phyloP scores from a whole-genome alignment of 768 basidiomycete genomes.

The Leccinum subgranulosum region DNA sequence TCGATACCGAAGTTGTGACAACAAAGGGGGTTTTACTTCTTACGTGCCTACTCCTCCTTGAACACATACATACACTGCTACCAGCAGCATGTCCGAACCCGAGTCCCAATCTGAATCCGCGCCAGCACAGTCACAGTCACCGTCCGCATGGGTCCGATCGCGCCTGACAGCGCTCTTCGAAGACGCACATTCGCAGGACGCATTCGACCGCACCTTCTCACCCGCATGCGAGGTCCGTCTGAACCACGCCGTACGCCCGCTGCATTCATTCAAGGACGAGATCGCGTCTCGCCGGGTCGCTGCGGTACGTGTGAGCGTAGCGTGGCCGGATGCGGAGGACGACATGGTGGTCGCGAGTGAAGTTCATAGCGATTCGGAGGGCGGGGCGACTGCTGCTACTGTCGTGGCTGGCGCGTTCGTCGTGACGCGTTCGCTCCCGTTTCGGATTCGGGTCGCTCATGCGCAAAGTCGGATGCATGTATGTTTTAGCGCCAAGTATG shows the following conservation, averaged over 20 bases:
- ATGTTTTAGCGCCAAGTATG: slow-evolving; percentile 40
- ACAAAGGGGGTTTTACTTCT: too few relatives aligned
- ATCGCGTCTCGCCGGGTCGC: slow-evolving; percentile 20
- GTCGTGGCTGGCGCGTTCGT: slow-evolving; percentile 40
- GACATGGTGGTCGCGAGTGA: not conserved
- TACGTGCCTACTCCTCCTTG: not conserved
- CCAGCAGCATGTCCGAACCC: not conserved
- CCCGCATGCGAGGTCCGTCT: slow-evolving; percentile 31
- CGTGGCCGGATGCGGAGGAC: slow-evolving; percentile 31
- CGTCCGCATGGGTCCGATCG: slow-evolving; percentile 29
- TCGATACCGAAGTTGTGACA: not conserved
- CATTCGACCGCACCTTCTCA: slow-evolving; percentile 34
- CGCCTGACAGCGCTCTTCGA: slow-evolving; percentile 30
- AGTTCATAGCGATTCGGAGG: not conserved
- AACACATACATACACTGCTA: not conserved
- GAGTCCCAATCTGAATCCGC: not conserved
- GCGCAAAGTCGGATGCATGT: slow-evolving; percentile 34
- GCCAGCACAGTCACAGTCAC: not conserved
- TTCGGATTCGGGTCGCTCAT: slow-evolving; percentile 38
- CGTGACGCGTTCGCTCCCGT: slow-evolving; percentile 38
- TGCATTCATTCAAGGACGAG: slow-evolving; percentile 29
- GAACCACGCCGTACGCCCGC: slow-evolving; percentile 26
- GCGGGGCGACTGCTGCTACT: not conserved
- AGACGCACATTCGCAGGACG: slow-evolving; percentile 6
- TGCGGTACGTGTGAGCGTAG: slow-evolving; percentile 21